Evolutionary conservation across 371 early-diverging fungal genomes (phyloP).

Genomic region (Dentiscutata heterogama): DNA sequence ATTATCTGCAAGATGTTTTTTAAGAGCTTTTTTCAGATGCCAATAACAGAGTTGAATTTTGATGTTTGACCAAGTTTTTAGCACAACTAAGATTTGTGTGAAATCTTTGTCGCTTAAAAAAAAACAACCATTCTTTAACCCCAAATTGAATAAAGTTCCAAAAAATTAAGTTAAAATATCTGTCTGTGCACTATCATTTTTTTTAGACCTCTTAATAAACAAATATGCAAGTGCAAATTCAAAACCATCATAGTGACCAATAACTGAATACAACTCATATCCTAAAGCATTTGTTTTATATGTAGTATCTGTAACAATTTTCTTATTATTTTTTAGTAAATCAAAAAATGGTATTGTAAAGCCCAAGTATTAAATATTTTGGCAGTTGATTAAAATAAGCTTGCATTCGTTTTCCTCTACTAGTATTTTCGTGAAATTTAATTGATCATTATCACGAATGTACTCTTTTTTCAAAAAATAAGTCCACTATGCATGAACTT

Average conservation of each 20-base stretch:
- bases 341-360: conserved; percentile 1
- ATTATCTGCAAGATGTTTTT: neutral
- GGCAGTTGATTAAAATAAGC: neutral
- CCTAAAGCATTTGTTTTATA: neutral
- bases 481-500: neutral
- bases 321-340: neutral
- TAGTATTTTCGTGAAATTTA: neutral
- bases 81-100: neutral
- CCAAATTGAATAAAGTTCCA: neutral
- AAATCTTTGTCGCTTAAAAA: conserved; percentile 11
- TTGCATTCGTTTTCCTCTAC: neutral
- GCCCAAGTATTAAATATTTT: neutral
- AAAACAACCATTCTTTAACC: neutral
- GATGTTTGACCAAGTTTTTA: neutral
- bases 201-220: conserved; percentile 2
- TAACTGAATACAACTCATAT: neutral
- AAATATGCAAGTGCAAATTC: conserved; percentile 15
- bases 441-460: neutral
- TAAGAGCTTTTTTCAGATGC: neutral
- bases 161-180: conserved; percentile 10
- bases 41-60: conserved; percentile 1
- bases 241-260: conserved; percentile 1
- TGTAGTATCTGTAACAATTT: neutral
- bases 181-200: neutral
- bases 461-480: neutral